Base-by-base conservation (phyloP, 768 basidiomycete species). In the Termitomyces sp. region DNA sequence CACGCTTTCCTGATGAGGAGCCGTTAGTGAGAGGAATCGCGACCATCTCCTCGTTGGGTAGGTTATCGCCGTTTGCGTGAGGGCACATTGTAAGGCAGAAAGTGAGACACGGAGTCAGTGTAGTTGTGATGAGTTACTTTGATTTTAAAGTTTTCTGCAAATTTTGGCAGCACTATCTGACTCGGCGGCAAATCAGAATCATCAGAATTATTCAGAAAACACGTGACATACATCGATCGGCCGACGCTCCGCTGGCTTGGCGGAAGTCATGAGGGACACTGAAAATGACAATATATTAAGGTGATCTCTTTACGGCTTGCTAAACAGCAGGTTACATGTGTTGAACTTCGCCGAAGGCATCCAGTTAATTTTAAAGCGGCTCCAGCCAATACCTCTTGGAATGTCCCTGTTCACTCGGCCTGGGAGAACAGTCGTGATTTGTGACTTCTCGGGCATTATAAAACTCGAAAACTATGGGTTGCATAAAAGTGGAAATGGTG, bases 1-100 rank as follows among this genome's bases (percentile, higher is more conserved):
- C 78, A 54, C 76, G 66, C 70, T 81, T 85, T 50, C 77, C 75
- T 67, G 63, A 35, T 57, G 67, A 79, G 72, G 61, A 66, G 11
- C 50, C 50, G 61, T 78, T 83, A 64, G 72, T 69, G 59, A 83
- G 73, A 53, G 84, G 82, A 51, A 93, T 80, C 31, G 79, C 68
- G 54, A 94, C 89, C 90, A 93, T 89, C 53, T 94, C 81, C 57
- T 73, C 75, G 38, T 52, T 46, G 44, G 80, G 68, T 47, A 73
- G 58, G n/a, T 71, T 53, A 64, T 85, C 80, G 57, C 71, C 75
- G 73, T 78, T 83, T 63, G 72, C 68, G 69, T 79, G 79, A 37
- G 85, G 83, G 69, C 87, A 90, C 86, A 89, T 89, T 68, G 64
- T 75, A 38, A 54, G 46, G 47, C 50, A 35, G 54, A 50, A 42